Evolutionary conservation across 768 basidiomycete species (phyloP).

Genomic region (Tulasnella sp.): DNA sequence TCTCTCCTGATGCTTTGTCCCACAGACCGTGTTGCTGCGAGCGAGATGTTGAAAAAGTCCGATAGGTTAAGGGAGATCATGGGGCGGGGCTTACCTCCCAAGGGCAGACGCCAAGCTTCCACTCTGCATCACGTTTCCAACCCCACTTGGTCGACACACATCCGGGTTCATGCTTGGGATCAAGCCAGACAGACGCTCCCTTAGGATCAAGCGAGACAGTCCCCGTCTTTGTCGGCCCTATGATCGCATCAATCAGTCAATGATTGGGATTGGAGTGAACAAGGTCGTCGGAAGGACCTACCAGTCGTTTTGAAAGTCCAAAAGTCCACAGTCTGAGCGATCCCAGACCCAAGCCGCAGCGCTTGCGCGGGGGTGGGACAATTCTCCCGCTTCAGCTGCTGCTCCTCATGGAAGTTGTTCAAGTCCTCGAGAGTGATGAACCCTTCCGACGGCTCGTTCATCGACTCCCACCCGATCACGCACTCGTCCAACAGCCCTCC

Average conservation of each 20-base stretch:
- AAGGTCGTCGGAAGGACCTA: background rate
- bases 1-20: slow-evolving; percentile 54
- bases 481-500: slow-evolving; percentile 46
- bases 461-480: slow-evolving; percentile 91
- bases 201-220: slow-evolving; percentile 75
- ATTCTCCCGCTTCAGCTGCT: slow-evolving; percentile 76
- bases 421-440: slow-evolving; percentile 62
- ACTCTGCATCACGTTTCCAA: slow-evolving; percentile 61
- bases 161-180: slow-evolving; percentile 33
- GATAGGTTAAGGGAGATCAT: too few relatives aligned
- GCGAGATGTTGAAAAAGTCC: background rate
- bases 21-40: slow-evolving; percentile 58
- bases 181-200: slow-evolving; percentile 67
- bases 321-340: slow-evolving; percentile 66
- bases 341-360: slow-evolving; percentile 80
- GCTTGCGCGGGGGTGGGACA: slow-evolving; percentile 77
- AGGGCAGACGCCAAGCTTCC: slow-evolving; percentile 66
- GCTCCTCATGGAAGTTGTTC: slow-evolving; percentile 45
- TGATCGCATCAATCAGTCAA: slow-evolving; percentile 15
- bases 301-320: slow-evolving; percentile 55
- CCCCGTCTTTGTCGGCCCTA: slow-evolving; percentile 67
- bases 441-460: slow-evolving; percentile 93
- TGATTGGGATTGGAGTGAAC: background rate
- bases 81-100: slow-evolving; percentile 49
- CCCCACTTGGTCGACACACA: slow-evolving; percentile 64